These are phyloP conservation scores for Colletotrichum nymphaeae DNA, from an alignment of 2,329 filamentous ascomycete genomes.

Conservation along the genomic window DNA sequence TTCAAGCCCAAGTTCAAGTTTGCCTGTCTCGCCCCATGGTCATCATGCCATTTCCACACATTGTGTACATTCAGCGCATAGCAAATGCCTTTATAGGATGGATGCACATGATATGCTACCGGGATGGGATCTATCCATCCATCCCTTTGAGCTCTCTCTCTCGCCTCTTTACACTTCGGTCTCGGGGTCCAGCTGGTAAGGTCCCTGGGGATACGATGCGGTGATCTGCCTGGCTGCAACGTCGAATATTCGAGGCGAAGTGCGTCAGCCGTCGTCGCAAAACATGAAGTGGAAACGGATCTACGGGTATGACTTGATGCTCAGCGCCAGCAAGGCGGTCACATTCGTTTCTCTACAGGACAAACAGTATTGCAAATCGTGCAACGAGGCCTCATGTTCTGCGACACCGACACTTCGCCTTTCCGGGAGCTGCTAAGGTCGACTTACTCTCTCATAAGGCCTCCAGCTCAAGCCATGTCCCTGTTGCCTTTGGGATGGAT, in stretches of 20 bases:
- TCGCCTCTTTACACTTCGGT: neutral
- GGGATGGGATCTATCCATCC: neutral
- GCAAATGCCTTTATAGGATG: neutral
- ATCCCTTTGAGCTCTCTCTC: neutral
- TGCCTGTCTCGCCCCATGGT: slow-evolving; percentile 4
- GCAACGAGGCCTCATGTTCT: slow-evolving; percentile 4
- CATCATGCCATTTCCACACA: neutral
- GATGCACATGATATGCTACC: neutral
- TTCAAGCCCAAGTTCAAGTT: neutral
- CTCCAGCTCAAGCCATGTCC: neutral
- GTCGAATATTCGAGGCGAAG: neutral
- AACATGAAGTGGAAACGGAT: slow-evolving; percentile 6
- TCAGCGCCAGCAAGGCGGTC: neutral
- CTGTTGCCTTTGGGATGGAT: neutral
- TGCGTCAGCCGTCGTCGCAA: slow-evolving; percentile 18
- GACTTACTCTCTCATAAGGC: neutral
- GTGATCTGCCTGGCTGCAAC: neutral
- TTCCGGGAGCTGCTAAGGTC: neutral
- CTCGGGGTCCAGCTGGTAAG: neutral
- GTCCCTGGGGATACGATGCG: neutral
- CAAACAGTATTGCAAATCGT: slow-evolving; percentile 26
- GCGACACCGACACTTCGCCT: slow-evolving; percentile 1
- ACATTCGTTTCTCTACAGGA: slow-evolving; percentile 1
- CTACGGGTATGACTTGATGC: neutral
- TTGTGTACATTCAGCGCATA: neutral